Evolutionary conservation across 176 grass and related monocot species (phyloP), one percentile per base, ranked within the genome.

Genomic region (Chloris gayana): DNA sequence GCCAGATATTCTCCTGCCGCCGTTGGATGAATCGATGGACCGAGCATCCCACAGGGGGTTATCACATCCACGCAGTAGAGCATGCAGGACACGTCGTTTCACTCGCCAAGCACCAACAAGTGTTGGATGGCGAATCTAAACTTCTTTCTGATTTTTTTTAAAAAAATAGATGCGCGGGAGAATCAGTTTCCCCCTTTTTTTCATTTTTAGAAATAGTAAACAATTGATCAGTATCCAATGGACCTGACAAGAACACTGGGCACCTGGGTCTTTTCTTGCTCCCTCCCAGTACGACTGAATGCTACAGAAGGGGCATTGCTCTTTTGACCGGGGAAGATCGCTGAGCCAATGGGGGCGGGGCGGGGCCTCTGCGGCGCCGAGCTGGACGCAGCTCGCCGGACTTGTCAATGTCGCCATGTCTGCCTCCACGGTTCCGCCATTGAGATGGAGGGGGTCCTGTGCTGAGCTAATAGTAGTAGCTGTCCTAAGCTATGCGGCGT

Each of bases 1-100:
- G 87, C 51, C 89, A 92, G 92, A 87, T 91, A 92, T 95, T 87
- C 84, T 45, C 87, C 76, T 85, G 82, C 89, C 34, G 31, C 89
- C 45, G 31, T 80, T 33, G 74, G 80, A 79, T 66, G 74, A 14
- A 50, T 54, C 0, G 67, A 56, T 34, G 37, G 86, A 83, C 54
- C 44, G n/a, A 70, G 72, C 65, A 76, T 34, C 58, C 9, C 13
- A 7, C 44, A 4, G 37, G 29, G 69, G 30, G 78, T 13, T n/a
- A 83, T 84, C 81, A 51, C 75, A 84, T 80, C 81, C 30, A 31
- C 33, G 49, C 60, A 60, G 74, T 35, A 26, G 14, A 27, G 41
- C 79, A 21, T 34, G 34, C 47, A 82, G 34, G 37, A 17, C 26
- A 57, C 19, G 64, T 75, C 59, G 24, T 66, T 41, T 74, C 70